These are phyloP conservation scores for Aspergillus puulaauensis DNA, from an alignment of 2,329 filamentous ascomycete genomes.

Conservation along the genomic window DNA sequence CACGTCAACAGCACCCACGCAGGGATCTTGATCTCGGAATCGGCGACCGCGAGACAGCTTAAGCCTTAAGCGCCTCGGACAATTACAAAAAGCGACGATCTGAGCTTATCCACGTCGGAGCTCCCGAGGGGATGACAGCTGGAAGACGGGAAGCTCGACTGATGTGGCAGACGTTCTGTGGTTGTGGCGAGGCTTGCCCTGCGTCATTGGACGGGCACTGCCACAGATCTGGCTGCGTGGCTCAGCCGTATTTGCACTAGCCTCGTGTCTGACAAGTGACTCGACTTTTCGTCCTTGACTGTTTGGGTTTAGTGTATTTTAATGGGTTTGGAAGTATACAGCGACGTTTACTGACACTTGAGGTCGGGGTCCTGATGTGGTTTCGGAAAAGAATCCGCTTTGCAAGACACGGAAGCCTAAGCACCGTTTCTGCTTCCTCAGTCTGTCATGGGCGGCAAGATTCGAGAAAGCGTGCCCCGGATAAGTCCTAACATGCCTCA, in stretches of 20 bases:
- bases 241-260: not conserved
- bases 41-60: not conserved
- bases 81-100: constrained; percentile 1
- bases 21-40: not conserved
- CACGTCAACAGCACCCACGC: not conserved
- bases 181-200: not conserved
- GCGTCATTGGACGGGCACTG: constrained; percentile 5
- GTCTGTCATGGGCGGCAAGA: too few species aligned
- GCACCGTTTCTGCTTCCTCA: too few species aligned
- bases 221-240: constrained; percentile 1
- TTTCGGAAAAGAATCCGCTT: too few species aligned
- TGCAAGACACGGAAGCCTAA: too few species aligned
- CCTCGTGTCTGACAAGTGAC: not conserved
- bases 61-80: not conserved
- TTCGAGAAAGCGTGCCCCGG: too few species aligned
- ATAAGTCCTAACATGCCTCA: not conserved
- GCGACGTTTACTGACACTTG: not conserved
- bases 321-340: too few species aligned
- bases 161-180: constrained; percentile 7
- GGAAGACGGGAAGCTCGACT: constrained; percentile 3
- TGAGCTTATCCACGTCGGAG: constrained; percentile 7
- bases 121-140: constrained; percentile 10
- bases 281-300: not conserved
- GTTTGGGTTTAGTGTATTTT: not conserved
- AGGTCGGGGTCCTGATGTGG: too few species aligned